Evolutionary conservation across 2,329 filamentous ascomycete species (phyloP), one percentile per base, ranked within the genome.

Genomic region (Calonectria honghensis): DNA sequence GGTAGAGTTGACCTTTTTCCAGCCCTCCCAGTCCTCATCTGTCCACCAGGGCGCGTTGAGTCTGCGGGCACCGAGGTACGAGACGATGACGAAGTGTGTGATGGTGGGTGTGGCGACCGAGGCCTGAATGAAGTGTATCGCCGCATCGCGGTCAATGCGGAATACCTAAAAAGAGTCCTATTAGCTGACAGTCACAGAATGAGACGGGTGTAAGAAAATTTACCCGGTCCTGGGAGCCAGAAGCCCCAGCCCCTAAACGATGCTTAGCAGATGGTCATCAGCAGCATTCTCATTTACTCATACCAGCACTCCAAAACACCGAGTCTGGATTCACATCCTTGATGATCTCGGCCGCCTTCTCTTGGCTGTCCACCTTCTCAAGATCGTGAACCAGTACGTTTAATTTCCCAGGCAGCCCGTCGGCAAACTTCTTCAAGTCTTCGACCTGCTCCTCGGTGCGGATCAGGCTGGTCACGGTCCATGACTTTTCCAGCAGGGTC

Each of bases 401-500:
- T 16, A 95, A 84, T 69, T 89, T 92, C 20, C 92, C 92, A 3
- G 88, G 88, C 72, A 89, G 86, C 29, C 87, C 88, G 20, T 88
- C 84, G 70, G 87, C 90, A 1, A 93, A 87, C 67, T 88, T 89
- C 78, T 92, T 85, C 74, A 96, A 91, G 68, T 91, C 87, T 2
- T 86, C 79, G 66, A 90, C 88, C 75, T 96, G 94, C 1, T 91
- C 90, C 20, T 90, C 86, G 75, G 92, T 91, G 77, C 94, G 93
- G 82, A 96, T 92, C 73, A 96, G 87, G 82, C 92, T 94, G 45
- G 93, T 95, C 57, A 96, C 92, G 74, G 90, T 90, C 92, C 93
- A 95, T 57, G 90, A 90, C 77, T 92, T 91, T 45, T 91, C 87
- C 31, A 96, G 89, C 14, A 96, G 90, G 70, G 95, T 88, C 1